A percentile compares a stretch with the other conserved stretches of the same genome.
phyloP scores from a whole-genome alignment of 2,329 filamentous ascomycete species.

The Exophiala alcalophila region DNA sequence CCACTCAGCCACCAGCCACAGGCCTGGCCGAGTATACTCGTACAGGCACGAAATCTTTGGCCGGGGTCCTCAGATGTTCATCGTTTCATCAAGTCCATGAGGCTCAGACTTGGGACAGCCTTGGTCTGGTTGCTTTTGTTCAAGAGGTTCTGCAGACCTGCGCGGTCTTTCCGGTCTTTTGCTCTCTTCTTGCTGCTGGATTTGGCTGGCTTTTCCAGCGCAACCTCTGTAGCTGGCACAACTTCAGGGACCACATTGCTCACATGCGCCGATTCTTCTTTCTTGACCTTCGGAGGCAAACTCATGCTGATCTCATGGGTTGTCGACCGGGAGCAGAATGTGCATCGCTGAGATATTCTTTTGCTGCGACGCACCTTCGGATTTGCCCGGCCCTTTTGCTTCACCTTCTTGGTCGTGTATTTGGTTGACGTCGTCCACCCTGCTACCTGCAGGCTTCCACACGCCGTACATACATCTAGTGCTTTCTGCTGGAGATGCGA shows the following conservation, averaged over 20 bases:
- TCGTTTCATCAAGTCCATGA: conserved; percentile 31
- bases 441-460: conserved; percentile 39
- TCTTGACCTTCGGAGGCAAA: background rate
- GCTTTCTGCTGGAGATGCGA: conserved; percentile 3
- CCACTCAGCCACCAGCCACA: background rate
- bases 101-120: conserved; percentile 14
- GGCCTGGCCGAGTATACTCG: too few species aligned
- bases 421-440: conserved; percentile 33
- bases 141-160: conserved; percentile 54
- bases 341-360: conserved; percentile 14
- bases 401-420: background rate
- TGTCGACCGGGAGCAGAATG: conserved; percentile 13
- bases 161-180: conserved; percentile 51
- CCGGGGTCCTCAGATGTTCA: conserved; percentile 2
- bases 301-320: conserved; percentile 3
- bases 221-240: background rate
- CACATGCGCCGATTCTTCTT: background rate
- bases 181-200: conserved; percentile 54
- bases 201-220: conserved; percentile 10
- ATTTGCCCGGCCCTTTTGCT: background rate
- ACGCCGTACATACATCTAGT: conserved; percentile 40
- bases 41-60: too few species aligned
- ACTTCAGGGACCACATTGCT: background rate
- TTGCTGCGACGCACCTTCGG: conserved; percentile 20
- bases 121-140: conserved; percentile 27